A percentile compares a stretch with the other conserved stretches of the same genome.
Conservation (phyloP, 2,329 filamentous ascomycete species). For the Aspergillus clavatus region DNA sequence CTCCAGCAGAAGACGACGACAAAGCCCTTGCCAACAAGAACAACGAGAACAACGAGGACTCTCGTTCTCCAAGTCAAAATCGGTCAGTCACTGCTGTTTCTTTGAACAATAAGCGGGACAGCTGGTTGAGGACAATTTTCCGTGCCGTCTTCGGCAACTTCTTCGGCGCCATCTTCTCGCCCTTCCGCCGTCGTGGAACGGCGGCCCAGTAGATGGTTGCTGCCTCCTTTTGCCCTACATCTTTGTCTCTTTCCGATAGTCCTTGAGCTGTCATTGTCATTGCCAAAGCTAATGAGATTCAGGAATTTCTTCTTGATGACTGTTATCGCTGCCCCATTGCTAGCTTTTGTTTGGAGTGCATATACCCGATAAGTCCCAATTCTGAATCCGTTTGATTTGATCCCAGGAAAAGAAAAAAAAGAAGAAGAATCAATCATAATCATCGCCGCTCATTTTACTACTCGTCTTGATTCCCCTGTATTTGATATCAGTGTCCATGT, state of each 20-base stretch:
- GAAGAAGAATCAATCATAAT: no score
- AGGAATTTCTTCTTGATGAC: conserved; percentile 30
- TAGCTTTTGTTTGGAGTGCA: conserved; percentile 29
- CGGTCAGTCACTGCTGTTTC: conserved; percentile 39
- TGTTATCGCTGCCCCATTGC: conserved; percentile 26
- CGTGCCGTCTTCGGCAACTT: conserved; percentile 39
- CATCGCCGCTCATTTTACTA: conserved; percentile 21
- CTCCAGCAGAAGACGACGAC: conserved; percentile 10
- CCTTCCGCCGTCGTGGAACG: conserved; percentile 35
- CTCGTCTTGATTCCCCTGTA: conserved; percentile 33
- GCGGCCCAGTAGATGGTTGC: conserved; percentile 21
- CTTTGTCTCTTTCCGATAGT: conserved; percentile 1
- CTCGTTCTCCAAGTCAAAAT: conserved; percentile 33
- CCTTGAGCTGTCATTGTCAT: conserved; percentile 10
- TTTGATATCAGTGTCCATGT: conserved; percentile 23
- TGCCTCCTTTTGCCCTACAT: not conserved
- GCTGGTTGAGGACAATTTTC: conserved; percentile 39
- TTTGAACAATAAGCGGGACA: conserved; percentile 34
- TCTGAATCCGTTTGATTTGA: conserved; percentile 8
- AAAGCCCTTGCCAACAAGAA: conserved; percentile 15
- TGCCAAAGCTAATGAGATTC: conserved; percentile 28
- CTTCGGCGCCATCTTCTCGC: conserved; percentile 37
- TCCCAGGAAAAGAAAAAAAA: conserved; percentile 13
- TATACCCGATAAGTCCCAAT: conserved; percentile 20
- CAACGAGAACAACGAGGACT: conserved; percentile 23